A percentile compares a stretch with the other conserved stretches of the same genome.
Conservation (phyloP, 371 early-diverging fungal genomes). For the Mucor piriformis region DNA sequence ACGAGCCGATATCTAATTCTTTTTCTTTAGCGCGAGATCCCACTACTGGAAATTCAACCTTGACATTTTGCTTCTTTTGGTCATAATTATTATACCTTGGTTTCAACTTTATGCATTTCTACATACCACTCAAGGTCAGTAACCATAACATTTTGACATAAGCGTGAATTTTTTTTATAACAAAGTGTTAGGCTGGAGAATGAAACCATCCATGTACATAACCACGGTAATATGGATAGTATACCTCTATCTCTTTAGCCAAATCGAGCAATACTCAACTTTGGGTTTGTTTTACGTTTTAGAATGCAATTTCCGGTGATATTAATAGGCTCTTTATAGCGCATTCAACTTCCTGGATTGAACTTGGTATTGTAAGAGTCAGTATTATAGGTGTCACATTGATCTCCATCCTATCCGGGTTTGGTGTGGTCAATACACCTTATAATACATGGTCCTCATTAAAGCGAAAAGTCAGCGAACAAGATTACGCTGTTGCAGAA, state of each 20-base stretch:
- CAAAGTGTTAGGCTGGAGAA: conserved; percentile 33
- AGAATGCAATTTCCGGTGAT: background rate
- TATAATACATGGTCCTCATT: conserved; percentile 58
- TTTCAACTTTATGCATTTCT: conserved; percentile 74
- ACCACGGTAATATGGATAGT: conserved; percentile 55
- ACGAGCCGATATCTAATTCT: background rate
- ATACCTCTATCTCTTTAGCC: conserved; percentile 75
- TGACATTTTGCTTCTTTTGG: conserved; percentile 62
- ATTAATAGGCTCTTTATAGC: background rate
- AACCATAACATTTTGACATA: no score
- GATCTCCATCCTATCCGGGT: conserved; percentile 92
- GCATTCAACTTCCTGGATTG: conserved; percentile 45
- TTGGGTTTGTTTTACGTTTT: conserved; percentile 27
- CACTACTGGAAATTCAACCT: conserved; percentile 79
- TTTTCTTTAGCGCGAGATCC: conserved; percentile 61
- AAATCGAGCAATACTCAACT: conserved; percentile 51
- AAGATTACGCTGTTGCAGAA: conserved; percentile 37
- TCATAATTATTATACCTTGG: conserved; percentile 75
- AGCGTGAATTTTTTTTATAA: background rate
- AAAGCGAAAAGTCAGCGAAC: conserved; percentile 36
- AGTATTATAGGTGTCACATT: conserved; percentile 89
- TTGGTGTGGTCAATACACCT: conserved; percentile 92
- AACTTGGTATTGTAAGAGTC: conserved; percentile 77
- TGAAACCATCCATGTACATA: conserved; percentile 29
- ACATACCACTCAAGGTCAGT: conserved; percentile 36